Evolutionary conservation across 163 green algal species (phyloP).

Genomic region (Volvox carteri): DNA sequence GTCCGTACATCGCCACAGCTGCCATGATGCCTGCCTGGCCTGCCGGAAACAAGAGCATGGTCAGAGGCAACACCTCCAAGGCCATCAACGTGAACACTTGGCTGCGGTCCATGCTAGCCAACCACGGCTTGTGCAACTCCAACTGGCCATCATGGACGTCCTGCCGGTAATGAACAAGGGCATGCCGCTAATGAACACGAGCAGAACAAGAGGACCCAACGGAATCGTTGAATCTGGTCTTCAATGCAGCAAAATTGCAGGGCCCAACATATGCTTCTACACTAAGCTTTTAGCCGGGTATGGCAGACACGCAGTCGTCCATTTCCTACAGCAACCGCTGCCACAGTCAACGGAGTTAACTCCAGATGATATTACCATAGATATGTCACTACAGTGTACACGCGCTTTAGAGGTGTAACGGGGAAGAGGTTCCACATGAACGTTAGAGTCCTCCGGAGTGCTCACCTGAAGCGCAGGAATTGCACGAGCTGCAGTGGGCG

Average conservation of each 20-base stretch:
- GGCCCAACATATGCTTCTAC: no score
- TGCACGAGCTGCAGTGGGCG: conserved; percentile 38
- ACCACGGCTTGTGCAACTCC: conserved; percentile 63
- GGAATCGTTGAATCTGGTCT: no score
- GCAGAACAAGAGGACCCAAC: conserved; percentile 6
- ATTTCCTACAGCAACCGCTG: no score
- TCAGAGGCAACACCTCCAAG: conserved; percentile 72
- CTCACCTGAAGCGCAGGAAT: conserved; percentile 56
- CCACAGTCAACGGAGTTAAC: no score
- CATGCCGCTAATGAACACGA: not conserved
- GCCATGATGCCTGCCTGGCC: conserved; percentile 69
- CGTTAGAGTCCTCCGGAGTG: no score
- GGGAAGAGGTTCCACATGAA: no score
- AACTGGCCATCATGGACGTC: conserved; percentile 72
- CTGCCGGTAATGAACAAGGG: conserved; percentile 47
- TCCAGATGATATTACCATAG: no score
- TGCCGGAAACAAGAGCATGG: conserved; percentile 78
- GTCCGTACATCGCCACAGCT: conserved; percentile 60
- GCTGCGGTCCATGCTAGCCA: conserved; percentile 57
- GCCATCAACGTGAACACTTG: conserved; percentile 67
- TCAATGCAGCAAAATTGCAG: no score
- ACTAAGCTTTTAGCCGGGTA: no score
- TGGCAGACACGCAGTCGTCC: no score
- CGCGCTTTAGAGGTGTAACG: no score
- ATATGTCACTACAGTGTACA: no score